Evolutionary conservation across 306 rosid species (phyloP), one percentile per base, ranked within the genome.

Genomic region (Lathyrus sativus): DNA sequence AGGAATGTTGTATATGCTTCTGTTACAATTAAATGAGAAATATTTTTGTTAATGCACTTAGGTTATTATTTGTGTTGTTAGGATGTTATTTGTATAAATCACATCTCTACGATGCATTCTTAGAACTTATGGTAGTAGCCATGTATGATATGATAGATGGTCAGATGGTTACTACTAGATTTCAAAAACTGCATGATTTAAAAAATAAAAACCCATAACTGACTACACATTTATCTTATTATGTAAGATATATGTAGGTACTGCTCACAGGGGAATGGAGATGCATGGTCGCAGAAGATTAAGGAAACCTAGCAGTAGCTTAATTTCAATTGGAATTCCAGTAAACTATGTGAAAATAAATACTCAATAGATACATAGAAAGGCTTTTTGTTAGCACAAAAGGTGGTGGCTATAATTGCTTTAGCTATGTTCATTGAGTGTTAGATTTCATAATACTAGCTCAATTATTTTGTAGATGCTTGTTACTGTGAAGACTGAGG

Each of bases 31-130:
- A 45, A 31, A 26, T 59, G 68, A 70, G 10, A 18, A 33, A 43
- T 76, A 31, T 82, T 17, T 76, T 65, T 79, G 45, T 74, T 71
- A 33, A 33, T 88, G 95, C 96, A 93, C n/a, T n/a, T n/a, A n/a
- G n/a, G n/a, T n/a, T n/a, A 45, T 60, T n/a, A 33, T 73, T 49
- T 68, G 67, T 70, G 64, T 57, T 53, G 14, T 62, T 63, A 58
- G 43, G 49, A 43, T 42, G 51, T 28, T 43, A 38, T 19, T 57
- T 51, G 67, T 64, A 45, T 60, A 38, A 35, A 62, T 45, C 35
- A 58, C 53, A 56, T 70, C 41, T 61, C 12, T 59, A 14, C 6
- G 42, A 8, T 63, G 65, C 19, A 62, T 69, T 61, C 39, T 60
- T 37, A 50, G 28, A 43, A 51, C 17, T 62, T 45, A 9, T 54